Evolutionary conservation across 2,329 filamentous ascomycete genomes (phyloP).

Genomic region (Waltergamsia citrina): DNA sequence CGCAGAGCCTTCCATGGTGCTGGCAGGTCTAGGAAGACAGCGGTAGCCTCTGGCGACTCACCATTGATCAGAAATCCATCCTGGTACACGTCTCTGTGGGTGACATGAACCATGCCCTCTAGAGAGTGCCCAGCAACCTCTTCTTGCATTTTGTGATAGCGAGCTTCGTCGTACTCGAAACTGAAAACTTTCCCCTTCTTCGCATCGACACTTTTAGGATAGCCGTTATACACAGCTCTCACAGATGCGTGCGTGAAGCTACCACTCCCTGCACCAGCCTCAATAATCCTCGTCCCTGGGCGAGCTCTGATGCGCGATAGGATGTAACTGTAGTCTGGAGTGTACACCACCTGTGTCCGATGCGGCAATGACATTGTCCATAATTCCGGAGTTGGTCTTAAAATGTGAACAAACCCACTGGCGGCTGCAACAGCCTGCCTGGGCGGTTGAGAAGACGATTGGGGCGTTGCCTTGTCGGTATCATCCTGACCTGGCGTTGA

Average conservation of each 20-base stretch:
- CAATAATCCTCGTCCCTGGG: conserved; percentile 65
- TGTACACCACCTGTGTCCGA: conserved; percentile 79
- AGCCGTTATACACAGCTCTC: conserved; percentile 67
- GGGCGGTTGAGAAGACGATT: conserved; percentile 15
- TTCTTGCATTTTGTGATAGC: conserved; percentile 57
- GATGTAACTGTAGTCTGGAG: conserved; percentile 78
- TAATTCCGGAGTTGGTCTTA: conserved; percentile 71
- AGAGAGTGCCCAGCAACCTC: conserved; percentile 64
- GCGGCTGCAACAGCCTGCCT: conserved; percentile 44
- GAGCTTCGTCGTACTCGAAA: conserved; percentile 71
- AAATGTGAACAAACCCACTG: conserved; percentile 68
- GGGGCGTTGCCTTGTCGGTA: conserved; percentile 17
- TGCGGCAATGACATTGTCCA: conserved; percentile 77
- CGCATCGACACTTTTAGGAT: conserved; percentile 33
- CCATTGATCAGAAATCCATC: conserved; percentile 59
- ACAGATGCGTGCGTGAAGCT: conserved; percentile 76
- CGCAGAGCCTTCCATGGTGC: conserved; percentile 73
- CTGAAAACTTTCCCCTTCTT: conserved; percentile 65
- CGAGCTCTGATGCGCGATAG: conserved; percentile 66
- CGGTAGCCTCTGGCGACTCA: conserved; percentile 53
- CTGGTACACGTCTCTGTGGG: conserved; percentile 71
- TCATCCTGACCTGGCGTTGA: conserved; percentile 3
- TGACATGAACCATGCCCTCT: conserved; percentile 57
- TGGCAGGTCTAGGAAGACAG: conserved; percentile 71
- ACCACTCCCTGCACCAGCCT: conserved; percentile 74